Percentiles rank a stretch among this genome's conserved stretches.
phyloP scores from a whole-genome alignment of 805 yeast species.

The Wickerhamiella dianesei region DNA sequence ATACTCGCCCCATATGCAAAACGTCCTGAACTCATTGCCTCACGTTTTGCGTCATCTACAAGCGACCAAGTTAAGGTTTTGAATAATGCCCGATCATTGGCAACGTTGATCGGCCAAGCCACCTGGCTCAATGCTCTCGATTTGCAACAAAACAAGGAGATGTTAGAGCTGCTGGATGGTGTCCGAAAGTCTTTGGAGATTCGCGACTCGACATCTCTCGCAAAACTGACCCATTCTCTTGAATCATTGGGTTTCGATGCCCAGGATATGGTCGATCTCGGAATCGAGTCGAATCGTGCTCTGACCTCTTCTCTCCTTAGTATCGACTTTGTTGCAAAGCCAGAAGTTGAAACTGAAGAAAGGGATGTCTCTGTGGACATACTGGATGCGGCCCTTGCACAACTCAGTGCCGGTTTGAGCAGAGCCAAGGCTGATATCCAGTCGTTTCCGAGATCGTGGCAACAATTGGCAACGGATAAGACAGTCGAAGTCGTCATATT shows the following conservation, averaged over 20 bases:
- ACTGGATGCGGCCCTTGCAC: background rate
- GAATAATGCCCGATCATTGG: background rate
- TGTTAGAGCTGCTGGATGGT: background rate
- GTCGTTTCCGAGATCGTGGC: background rate
- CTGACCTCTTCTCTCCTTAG: background rate
- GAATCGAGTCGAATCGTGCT: background rate
- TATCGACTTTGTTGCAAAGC: background rate
- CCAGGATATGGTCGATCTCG: background rate
- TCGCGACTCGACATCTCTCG: background rate
- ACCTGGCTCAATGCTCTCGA: background rate
- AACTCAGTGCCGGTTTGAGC: background rate
- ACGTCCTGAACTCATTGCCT: background rate
- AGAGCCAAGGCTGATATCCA: background rate
- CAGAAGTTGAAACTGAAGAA: background rate
- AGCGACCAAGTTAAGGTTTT: background rate
- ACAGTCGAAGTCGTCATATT: background rate
- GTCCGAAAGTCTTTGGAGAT: background rate
- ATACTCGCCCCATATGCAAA: background rate
- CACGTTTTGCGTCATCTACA: background rate
- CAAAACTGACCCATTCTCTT: background rate
- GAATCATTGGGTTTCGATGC: background rate
- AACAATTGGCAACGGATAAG: background rate
- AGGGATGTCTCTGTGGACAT: background rate
- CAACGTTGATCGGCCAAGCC: background rate
- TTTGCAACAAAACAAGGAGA: background rate